phyloP scores from a whole-genome alignment of 2,329 filamentous ascomycete species.

The Penicillium sp. region DNA sequence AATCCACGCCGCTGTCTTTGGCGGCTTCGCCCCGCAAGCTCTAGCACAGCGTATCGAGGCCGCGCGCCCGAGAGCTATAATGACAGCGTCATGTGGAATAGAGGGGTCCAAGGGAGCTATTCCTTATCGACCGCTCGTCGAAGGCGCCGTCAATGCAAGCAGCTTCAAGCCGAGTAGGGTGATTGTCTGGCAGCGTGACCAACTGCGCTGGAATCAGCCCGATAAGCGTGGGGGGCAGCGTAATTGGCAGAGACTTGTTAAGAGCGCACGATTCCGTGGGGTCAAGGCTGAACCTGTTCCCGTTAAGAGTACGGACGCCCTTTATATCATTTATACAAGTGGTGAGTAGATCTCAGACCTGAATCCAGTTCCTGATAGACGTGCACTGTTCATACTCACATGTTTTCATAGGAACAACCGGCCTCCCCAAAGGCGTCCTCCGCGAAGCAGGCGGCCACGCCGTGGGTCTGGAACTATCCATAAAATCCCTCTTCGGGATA shows the following conservation, averaged over 20 bases:
- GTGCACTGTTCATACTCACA: background rate
- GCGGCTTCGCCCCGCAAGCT: slow-evolving; percentile 78
- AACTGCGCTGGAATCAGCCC: slow-evolving; percentile 71
- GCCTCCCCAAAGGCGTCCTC: slow-evolving; percentile 77
- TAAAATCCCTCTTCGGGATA: slow-evolving; percentile 78
- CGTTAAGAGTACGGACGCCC: slow-evolving; percentile 69
- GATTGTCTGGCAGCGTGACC: slow-evolving; percentile 80
- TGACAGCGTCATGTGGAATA: slow-evolving; percentile 90
- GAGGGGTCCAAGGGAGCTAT: slow-evolving; percentile 79
- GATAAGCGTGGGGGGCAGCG: slow-evolving; percentile 66
- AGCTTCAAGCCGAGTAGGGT: slow-evolving; percentile 69
- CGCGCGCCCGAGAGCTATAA: slow-evolving; percentile 68
- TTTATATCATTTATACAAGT: slow-evolving; percentile 92
- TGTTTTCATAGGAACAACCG: slow-evolving; percentile 63
- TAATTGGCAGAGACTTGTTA: slow-evolving; percentile 75
- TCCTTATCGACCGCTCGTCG: slow-evolving; percentile 73
- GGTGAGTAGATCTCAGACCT: slow-evolving; percentile 33
- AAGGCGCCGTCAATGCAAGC: slow-evolving; percentile 67
- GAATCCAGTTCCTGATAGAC: no score
- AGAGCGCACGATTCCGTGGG: slow-evolving; percentile 65
- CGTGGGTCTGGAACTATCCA: slow-evolving; percentile 77
- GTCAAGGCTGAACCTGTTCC: slow-evolving; percentile 72
- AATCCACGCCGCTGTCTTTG: slow-evolving; percentile 89
- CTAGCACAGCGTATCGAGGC: slow-evolving; percentile 87
- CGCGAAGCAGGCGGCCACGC: slow-evolving; percentile 83